Evolutionary conservation across 225 moss, liverwort and hornwort genomes (phyloP), one percentile per base, ranked within the genome.

Genomic region (Lunularia cruciata): DNA sequence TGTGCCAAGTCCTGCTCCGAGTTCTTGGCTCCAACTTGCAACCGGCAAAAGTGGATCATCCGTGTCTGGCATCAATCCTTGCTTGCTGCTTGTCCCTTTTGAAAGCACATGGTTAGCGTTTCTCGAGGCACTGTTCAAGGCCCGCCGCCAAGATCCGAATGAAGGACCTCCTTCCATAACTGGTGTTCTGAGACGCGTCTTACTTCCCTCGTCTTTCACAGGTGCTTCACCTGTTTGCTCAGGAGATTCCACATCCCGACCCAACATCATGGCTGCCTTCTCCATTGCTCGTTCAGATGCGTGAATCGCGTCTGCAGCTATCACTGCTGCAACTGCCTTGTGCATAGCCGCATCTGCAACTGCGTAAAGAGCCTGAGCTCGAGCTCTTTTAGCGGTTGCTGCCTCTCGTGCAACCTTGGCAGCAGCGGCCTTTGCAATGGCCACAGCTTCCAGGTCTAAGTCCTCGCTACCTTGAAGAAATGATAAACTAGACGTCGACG

Each of bases 11-110:
- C 96, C 96, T 26, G 96, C 92, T 73, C 96, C 96, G 39, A 98
- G 84, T 83, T 98, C 96, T 65, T 98, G 89, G 78, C 96, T 98
- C 96, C 96, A 98, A 78, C 93, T 98, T 16, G 96, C 96, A 16
- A 98, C 96, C 3, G 96, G 96, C 71, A 98, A 83, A 71, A 98
- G 90, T n/a, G 96, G 87, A 71, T 98, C 96, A 70, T 98, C 96
- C 31, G 86, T 87, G 60, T 98, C 86, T 36, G 76, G 81, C 60
- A 83, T 76, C 74, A 80, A 59, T 54, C 80, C 95, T 56, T 80
- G 84, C 46, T 84, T 81, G 73, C 81, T 87, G 38, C 74, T 81
- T 23, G 76, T 78, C 31, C 84, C 85, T 63, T 78, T 78, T 0
- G 75, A 67, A 31, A 75, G 61, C 19, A 75, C 25, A 40, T 72